Conservation (phyloP, 345 rosid species). For the Orychophragmus violaceus region DNA sequence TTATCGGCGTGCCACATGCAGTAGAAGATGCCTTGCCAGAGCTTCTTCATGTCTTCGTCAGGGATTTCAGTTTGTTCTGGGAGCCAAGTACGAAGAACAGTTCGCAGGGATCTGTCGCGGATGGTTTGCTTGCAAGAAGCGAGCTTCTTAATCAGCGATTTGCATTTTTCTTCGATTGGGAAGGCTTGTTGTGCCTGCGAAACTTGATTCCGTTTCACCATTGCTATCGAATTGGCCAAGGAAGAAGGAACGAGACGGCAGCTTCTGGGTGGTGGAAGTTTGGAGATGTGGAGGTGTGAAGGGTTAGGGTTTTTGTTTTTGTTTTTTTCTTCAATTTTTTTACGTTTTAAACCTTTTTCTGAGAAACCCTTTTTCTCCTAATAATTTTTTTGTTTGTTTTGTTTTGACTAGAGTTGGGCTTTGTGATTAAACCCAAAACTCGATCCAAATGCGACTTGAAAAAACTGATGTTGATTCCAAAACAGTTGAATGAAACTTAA, state of each 20-base stretch:
- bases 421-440: too few relatives aligned
- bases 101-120: constrained; percentile 57
- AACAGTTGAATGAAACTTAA: too few relatives aligned
- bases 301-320: constrained; percentile 19
- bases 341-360: constrained; percentile 16
- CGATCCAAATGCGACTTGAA: too few relatives aligned
- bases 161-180: constrained; percentile 32
- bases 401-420: too few relatives aligned
- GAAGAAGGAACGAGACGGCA: not conserved
- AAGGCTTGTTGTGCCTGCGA: not conserved
- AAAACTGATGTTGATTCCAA: too few relatives aligned
- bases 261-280: too few relatives aligned
- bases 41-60: constrained; percentile 76
- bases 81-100: constrained; percentile 62
- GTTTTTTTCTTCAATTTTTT: not conserved
- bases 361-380: too few relatives aligned
- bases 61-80: constrained; percentile 53
- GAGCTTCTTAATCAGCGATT: constrained; percentile 60
- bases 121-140: constrained; percentile 57
- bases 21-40: constrained; percentile 96
- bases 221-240: not conserved
- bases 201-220: constrained; percentile 27
- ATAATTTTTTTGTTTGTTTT: too few relatives aligned
- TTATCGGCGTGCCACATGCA: constrained; percentile 98
- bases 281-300: not conserved